Base-by-base conservation (phyloP, 345 rosid species). In the Zanthoxylum bungeanum region DNA sequence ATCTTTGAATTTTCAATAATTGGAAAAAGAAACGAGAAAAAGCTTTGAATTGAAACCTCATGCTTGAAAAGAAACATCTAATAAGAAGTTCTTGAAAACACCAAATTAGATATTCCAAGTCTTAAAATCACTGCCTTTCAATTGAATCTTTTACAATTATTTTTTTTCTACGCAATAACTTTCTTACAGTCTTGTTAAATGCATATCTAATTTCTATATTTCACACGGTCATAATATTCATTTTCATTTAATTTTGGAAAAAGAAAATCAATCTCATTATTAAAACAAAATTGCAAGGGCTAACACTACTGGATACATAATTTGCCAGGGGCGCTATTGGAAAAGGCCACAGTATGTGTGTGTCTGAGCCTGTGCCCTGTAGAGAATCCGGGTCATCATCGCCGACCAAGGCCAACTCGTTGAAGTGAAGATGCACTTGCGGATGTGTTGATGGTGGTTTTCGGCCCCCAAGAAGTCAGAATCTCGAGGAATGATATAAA, bases 401-500 rank as follows among this genome's bases (percentile, higher is more conserved):
- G 93, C 51, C 83, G 96, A n/a, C n/a, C n/a, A n/a, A n/a, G n/a
- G 66, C 79, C 97, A 75, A 91, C 98, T 71, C 95, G 94, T 72
- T 98, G 98, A 63, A 89, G 98, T 69, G 98, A 94, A 81, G 98
- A 94, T 44, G 87, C 97, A 40, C 81, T 76, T 80, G n/a, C n/a
- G n/a, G n/a, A n/a, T n/a, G n/a, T n/a, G n/a, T n/a, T n/a, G n/a
- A n/a, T n/a, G n/a, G n/a, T n/a, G n/a, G n/a, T n/a, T n/a, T n/a
- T n/a, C n/a, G n/a, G n/a, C n/a, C n/a, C n/a, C n/a, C n/a, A n/a
- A n/a, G n/a, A n/a, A n/a, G n/a, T n/a, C n/a, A n/a, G n/a, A n/a
- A n/a, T n/a, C n/a, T n/a, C n/a, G n/a, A n/a, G n/a, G n/a, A n/a
- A n/a, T n/a, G n/a, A n/a, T n/a, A n/a, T n/a, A n/a, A n/a, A n/a